A percentile compares a stretch with the other conserved stretches of the same genome.
Conservation (phyloP, 2,329 filamentous ascomycete species). For the Chrysoporthe puriensis region DNA sequence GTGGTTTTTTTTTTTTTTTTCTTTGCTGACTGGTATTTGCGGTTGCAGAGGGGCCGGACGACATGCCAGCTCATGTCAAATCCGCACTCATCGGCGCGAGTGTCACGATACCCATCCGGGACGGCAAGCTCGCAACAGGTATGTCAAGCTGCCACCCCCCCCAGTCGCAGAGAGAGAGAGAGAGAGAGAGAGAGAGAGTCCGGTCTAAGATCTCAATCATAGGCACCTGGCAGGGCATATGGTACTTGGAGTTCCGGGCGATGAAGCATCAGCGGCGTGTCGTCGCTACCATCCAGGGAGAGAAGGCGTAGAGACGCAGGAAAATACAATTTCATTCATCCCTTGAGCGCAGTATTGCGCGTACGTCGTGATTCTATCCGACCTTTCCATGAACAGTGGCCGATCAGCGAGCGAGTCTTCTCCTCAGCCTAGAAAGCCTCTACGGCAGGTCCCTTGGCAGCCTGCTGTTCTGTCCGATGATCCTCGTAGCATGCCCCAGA, state of each 20-base stretch:
- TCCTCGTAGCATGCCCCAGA: neutral
- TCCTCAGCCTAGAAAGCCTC: neutral
- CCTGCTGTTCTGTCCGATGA: neutral
- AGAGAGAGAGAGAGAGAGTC: constrained; percentile 47
- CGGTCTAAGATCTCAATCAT: constrained; percentile 38
- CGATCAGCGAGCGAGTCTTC: neutral
- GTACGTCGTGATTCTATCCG: neutral
- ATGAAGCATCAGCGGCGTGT: constrained; percentile 78
- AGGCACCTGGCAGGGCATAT: constrained; percentile 80
- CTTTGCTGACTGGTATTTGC: no score
- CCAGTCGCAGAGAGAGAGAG: neutral
- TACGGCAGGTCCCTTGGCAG: neutral
- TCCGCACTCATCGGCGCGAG: constrained; percentile 86
- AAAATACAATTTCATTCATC: neutral
- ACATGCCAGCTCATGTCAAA: constrained; percentile 97
- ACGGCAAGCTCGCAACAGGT: constrained; percentile 71
- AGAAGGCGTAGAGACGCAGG: constrained; percentile 54
- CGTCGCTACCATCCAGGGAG: constrained; percentile 92
- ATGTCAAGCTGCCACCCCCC: neutral
- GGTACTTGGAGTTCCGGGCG: constrained; percentile 85
- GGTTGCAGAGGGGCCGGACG: constrained; percentile 76
- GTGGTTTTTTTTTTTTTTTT: no score
- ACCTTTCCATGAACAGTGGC: neutral
- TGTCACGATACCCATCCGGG: constrained; percentile 86
- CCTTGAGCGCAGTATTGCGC: neutral